Evolutionary conservation across 768 basidiomycete genomes (phyloP).

Genomic region (Goffeauzyma gilvescens): DNA sequence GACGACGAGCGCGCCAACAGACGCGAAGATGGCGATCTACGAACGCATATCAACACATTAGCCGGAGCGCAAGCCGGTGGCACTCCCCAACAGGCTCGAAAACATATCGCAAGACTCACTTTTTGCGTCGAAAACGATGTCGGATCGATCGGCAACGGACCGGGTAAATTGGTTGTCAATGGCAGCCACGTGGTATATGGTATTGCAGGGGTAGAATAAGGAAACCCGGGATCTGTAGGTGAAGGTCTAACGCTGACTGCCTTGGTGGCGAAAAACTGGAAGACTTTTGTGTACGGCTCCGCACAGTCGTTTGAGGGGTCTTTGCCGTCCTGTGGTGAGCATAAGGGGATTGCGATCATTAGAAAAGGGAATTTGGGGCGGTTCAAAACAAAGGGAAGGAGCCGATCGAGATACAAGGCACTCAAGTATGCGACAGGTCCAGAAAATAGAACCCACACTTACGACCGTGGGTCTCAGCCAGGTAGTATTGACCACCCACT

Average conservation of each 20-base stretch:
- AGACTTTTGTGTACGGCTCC: constrained; percentile 4
- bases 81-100: too few species aligned
- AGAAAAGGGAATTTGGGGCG: too few species aligned
- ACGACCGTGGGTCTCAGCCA: constrained; percentile 24
- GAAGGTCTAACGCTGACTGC: constrained; percentile 19
- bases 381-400: too few species aligned
- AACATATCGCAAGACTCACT: too few species aligned
- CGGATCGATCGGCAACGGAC: constrained; percentile 20
- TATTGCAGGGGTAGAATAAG: too few species aligned
- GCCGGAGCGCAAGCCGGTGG: too few species aligned
- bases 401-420: too few species aligned
- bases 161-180: constrained; percentile 15
- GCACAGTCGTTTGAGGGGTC: constrained; percentile 7
- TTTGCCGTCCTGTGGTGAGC: constrained; percentile 7
- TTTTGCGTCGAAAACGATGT: too few species aligned
- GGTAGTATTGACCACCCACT: constrained; percentile 29
- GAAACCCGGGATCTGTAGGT: constrained; percentile 16
- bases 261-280: constrained; percentile 25
- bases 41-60: too few species aligned
- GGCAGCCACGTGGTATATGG: constrained; percentile 20
- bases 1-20: constrained; percentile 18
- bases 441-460: too few species aligned
- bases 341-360: constrained; percentile 14
- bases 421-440: too few species aligned
- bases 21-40: too few species aligned